phyloP scores from a whole-genome alignment of 108 stramenopile genomes.

The Discostella stelligeroides region DNA sequence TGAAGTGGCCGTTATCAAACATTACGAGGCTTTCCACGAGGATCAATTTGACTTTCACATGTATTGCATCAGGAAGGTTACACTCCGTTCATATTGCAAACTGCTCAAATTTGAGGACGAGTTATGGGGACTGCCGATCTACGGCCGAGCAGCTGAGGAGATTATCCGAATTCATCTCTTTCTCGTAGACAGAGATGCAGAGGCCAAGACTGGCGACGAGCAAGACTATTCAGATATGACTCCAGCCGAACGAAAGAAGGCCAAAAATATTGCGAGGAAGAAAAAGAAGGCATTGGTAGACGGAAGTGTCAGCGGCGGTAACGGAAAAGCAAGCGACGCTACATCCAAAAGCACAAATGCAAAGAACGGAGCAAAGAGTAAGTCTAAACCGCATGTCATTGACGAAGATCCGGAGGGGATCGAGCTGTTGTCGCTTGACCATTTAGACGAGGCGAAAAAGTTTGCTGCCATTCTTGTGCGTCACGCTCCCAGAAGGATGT shows the following conservation, averaged over 20 bases:
- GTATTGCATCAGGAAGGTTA: slow-evolving; percentile 97
- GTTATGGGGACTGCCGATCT: slow-evolving; percentile 82
- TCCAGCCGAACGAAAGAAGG: slow-evolving; percentile 83
- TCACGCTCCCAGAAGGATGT: slow-evolving; percentile 69
- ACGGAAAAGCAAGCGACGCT: slow-evolving; percentile 35
- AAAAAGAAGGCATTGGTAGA: slow-evolving; percentile 63
- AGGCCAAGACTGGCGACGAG: slow-evolving; percentile 56
- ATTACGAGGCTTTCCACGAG: slow-evolving; percentile 96
- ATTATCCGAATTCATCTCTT: slow-evolving; percentile 77
- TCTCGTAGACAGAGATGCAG: slow-evolving; percentile 69
- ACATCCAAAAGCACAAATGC: slow-evolving; percentile 46
- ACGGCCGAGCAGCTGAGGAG: slow-evolving; percentile 78
- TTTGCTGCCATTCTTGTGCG: slow-evolving; percentile 73
- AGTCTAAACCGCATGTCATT: slow-evolving; percentile 53
- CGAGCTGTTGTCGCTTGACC: slow-evolving; percentile 78
- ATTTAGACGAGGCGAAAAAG: slow-evolving; percentile 82
- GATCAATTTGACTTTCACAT: slow-evolving; percentile 99
- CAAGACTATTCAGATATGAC: slow-evolving; percentile 88
- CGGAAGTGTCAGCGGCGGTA: slow-evolving; percentile 43
- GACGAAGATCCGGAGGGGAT: slow-evolving; percentile 91
- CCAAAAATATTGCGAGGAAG: slow-evolving; percentile 82
- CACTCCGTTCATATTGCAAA: slow-evolving; percentile 92
- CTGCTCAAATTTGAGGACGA: slow-evolving; percentile 89
- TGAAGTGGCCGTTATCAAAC: slow-evolving; percentile 84
- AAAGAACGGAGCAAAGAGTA: slow-evolving; percentile 63